Base-by-base conservation (phyloP, 2,329 filamentous ascomycete species). In the Colletotrichum truncatum region DNA sequence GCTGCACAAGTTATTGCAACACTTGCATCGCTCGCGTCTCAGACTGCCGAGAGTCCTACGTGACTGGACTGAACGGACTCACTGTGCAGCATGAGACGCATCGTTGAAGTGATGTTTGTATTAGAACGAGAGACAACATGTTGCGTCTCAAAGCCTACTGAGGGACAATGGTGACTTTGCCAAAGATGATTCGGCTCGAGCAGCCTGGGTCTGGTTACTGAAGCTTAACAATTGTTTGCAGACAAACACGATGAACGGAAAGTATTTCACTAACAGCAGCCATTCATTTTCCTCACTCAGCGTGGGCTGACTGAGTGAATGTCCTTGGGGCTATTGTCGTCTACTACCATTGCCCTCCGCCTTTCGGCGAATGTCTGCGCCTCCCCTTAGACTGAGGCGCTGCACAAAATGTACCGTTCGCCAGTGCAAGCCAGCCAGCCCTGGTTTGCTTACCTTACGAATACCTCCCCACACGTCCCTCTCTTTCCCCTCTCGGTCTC, bases 401-500 rank as follows among this genome's bases (percentile, higher is more conserved):
- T 46, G 48, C 28, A 18, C 28, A 49, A 26, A 49, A 49, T 18
- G 10, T 30, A n/a, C 23, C 16, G 26, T 49, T n/a, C n/a, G 25
- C 30, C 10, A 26, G 23, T 36, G 54, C 41, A 14, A 46, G 43
- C 21, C 39, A 16, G 39, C 39, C 39, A 28, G 10, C 43, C 23
- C 21, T 46, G 21, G 49, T 39, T 52, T 41, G 48, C 58, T 55
- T 56, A 56, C 51, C 34, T 51, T 45, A 59, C 56, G 12, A 41
- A 12, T n/a, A n/a, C 49, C 38, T 46, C 21, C 16, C 49, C 57
- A 54, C 48, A 55, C 12, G 23, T 21, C 25, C 43, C 18, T 46
- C 52, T 32, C 18, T n/a, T 46, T 10, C 38, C 39, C 53, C 53
- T 34, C 53, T 56, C 43, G 12, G 43, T n/a, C 43, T n/a, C n/a